A percentile compares a stretch with the other conserved stretches of the same genome.
Evolutionary conservation across 2,329 filamentous ascomycete genomes (phyloP).

Genomic region (Teratosphaeria nubilosa): DNA sequence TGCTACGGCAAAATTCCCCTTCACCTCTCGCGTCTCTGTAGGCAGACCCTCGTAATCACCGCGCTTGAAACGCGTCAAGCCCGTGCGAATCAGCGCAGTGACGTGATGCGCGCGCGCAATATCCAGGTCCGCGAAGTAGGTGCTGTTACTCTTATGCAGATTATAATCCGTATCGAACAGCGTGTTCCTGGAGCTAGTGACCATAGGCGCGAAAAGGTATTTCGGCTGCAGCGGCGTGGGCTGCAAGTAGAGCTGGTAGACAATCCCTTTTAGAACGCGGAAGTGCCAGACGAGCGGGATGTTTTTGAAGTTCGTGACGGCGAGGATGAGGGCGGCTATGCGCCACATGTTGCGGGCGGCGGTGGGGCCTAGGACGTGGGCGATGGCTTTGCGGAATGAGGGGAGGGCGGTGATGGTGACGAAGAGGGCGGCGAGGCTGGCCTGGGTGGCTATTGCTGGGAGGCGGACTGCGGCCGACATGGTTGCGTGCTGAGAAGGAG

Average conservation of each 20-base stretch:
- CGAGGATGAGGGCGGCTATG: slow-evolving; percentile 32
- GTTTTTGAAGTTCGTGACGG: slow-evolving; percentile 61
- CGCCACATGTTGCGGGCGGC: slow-evolving; percentile 21
- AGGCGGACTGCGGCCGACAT: slow-evolving; percentile 25
- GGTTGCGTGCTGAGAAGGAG: not conserved
- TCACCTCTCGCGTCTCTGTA: slow-evolving; percentile 15
- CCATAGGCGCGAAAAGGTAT: slow-evolving; percentile 62
- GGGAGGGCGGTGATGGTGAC: slow-evolving; percentile 16
- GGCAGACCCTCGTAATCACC: slow-evolving; percentile 27
- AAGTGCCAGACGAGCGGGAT: slow-evolving; percentile 64
- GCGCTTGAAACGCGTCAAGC: slow-evolving; percentile 28
- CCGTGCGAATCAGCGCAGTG: slow-evolving; percentile 41
- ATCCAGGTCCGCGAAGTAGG: slow-evolving; percentile 82
- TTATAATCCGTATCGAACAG: slow-evolving; percentile 79
- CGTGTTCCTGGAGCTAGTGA: slow-evolving; percentile 56
- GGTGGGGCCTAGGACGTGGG: slow-evolving; percentile 11
- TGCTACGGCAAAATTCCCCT: slow-evolving; percentile 30
- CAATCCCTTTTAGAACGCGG: slow-evolving; percentile 36
- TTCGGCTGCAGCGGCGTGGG: slow-evolving; percentile 39
- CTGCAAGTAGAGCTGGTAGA: slow-evolving; percentile 38
- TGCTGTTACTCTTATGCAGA: slow-evolving; percentile 71
- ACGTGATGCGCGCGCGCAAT: slow-evolving; percentile 73
- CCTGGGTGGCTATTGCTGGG: slow-evolving; percentile 18
- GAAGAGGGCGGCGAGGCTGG: slow-evolving; percentile 15
- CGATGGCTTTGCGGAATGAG: slow-evolving; percentile 17